Base-by-base conservation (phyloP, 1,284 basidiomycete species). In the Xerocomus cyaneibrunnescens region DNA sequence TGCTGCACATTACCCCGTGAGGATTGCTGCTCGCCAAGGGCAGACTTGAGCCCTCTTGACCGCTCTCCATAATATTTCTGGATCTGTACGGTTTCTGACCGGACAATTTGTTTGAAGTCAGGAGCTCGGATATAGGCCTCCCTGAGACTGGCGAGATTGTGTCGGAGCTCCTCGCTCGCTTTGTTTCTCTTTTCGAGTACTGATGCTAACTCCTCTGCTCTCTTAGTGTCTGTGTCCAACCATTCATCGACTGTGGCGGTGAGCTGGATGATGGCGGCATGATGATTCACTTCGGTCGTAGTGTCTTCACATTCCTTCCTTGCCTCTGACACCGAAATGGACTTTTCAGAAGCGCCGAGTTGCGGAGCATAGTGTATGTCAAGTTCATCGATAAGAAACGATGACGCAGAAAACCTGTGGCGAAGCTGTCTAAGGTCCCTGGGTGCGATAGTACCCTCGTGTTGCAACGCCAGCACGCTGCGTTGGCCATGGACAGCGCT, bases 91-190 rank as follows among this genome's bases (percentile, higher is more conserved):
- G 51, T 54, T 21, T 57, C 28, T 0, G 54, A 56, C 5, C 32
- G 50, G 40, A 57, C 54, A n/a, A 57, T 39, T 6, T 44, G 46
- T 16, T 56, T 56, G 34, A 51, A 37, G 2, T 22, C n/a, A 7
- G 57, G 57, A 21, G 57, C 46, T 5, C 44, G 46, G 17, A 51
- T 17, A 19, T 55, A 50, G 7, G 59, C 51, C 12, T 57, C 48
- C 34, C 38, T 59, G 21, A 57, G 52, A 27, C 7, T 17, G 32
- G 17, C 32, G 7, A 34, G 32, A 1, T n/a, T n/a, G 32, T 34
- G 32, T 34, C 32, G 32, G n/a, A 34, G n/a, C n/a, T 34, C 32
- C 32, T 34, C 32, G 32, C 17, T 34, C 32, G 7, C 32, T n/a
- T 34, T 17, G 32, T 34, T 34, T 34, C 32, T n/a, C n/a, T 16